Evolutionary conservation across 371 early-diverging fungal species (phyloP), one percentile per base, ranked within the genome.

Genomic region (Rhizopus microsporus): DNA sequence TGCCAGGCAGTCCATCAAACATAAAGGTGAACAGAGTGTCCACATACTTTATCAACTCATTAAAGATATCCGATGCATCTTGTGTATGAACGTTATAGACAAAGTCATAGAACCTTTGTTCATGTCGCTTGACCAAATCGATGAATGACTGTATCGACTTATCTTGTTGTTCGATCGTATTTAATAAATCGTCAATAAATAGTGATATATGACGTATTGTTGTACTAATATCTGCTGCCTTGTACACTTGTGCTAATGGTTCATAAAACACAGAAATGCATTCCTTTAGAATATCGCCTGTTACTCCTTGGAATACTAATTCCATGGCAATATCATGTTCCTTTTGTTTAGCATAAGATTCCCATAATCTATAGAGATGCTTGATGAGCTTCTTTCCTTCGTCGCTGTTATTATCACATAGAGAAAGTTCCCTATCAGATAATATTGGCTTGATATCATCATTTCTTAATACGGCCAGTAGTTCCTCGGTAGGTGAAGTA

Each of bases 191-290:
- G 38, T 86, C 84, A 6, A 78, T 66, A 60, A 88, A 88, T 9
- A 62, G 65, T 17, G 78, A 65, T 6, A 84, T 65, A 42, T 88
- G 83, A 49, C 78, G 67, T 35, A 88, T 65, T 12, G 81, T 82
- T 15, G 82, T 85, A 3, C 82, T 75, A 30, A 88, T 82, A 63
- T 86, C 84, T 8, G 88, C 88, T 3, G 83, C 78, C 63, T 81
- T 84, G 67, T 88, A 88, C 3, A 88, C 84, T 56, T 84, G 70
- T 7, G 84, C 84, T 37, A 88, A 56, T 2, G 88, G 88, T 48
- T 82, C 74, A 57, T 88, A 88, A 52, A 88, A 86, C 7, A 86
- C 80, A 1, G 85, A 60, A 42, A 88, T 77, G 13, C 85, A 57
- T 43, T 88, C 86, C 45, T 78, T 84, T 23, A 88, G 60, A 7